A percentile compares a stretch with the other conserved stretches of the same genome.
phyloP scores from a whole-genome alignment of 768 basidiomycete species.

The Tulasnella sp. region DNA sequence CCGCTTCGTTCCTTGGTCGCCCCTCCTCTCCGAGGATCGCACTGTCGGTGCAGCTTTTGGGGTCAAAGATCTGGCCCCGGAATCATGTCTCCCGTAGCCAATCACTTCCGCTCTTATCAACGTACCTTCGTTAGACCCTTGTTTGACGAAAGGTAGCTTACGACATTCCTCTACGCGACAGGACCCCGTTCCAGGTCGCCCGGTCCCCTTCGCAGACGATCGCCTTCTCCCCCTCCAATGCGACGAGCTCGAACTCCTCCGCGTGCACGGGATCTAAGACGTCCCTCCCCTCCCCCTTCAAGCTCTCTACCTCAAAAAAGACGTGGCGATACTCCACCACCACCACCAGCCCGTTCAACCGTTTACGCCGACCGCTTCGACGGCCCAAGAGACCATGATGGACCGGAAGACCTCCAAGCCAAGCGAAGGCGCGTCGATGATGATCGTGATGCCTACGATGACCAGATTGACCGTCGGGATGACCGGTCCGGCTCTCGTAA shows the following conservation, averaged over 20 bases:
- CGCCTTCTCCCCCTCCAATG: background rate
- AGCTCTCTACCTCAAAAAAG: slow-evolving; percentile 10
- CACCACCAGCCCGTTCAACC: background rate
- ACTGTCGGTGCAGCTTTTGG: background rate
- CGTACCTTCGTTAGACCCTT: background rate
- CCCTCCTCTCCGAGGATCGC: background rate
- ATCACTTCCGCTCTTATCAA: background rate
- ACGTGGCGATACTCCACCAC: background rate
- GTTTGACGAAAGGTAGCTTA: background rate
- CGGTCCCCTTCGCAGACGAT: background rate
- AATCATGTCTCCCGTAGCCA: background rate
- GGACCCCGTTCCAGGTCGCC: slow-evolving; percentile 5
- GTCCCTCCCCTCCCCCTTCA: background rate
- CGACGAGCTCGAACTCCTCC: background rate
- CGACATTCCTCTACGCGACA: background rate
- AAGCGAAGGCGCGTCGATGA: slow-evolving; percentile 3
- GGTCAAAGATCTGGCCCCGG: background rate
- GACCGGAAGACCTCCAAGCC: background rate
- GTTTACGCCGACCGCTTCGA: background rate
- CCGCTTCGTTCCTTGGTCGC: background rate
- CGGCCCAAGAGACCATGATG: background rate
- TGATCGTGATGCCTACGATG: background rate
- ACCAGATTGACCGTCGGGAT: background rate
- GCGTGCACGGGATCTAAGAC: background rate
- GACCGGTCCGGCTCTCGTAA: background rate